Evolutionary conservation across 495 filamentous ascomycete genomes (phyloP).

Genomic region (Annulohypoxylon maeteangense): DNA sequence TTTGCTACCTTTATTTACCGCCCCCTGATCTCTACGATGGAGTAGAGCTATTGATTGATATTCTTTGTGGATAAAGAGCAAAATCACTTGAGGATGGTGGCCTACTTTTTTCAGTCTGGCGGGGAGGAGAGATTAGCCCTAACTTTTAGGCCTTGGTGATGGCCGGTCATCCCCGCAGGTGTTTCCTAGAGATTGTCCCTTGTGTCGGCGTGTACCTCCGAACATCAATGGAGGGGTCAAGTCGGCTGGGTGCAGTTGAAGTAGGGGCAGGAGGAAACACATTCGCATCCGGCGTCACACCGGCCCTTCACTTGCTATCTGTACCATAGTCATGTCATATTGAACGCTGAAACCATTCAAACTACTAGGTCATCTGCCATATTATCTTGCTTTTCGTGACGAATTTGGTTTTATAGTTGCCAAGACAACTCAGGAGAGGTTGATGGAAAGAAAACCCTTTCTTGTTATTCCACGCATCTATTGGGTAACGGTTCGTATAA

Average conservation of each 20-base stretch:
- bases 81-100: conserved; percentile 27
- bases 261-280: conserved; percentile 42
- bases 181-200: conserved; percentile 32
- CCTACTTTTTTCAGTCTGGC: conserved; percentile 30
- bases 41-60: conserved; percentile 41
- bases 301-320: conserved; percentile 48
- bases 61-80: conserved; percentile 46
- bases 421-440: background rate
- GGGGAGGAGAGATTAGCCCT: conserved; percentile 21
- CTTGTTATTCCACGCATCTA: no score
- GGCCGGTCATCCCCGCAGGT: conserved; percentile 31
- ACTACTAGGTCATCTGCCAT: conserved; percentile 19
- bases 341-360: conserved; percentile 50
- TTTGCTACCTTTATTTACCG: conserved; percentile 43
- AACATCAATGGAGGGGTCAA: conserved; percentile 14
- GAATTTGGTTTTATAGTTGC: background rate
- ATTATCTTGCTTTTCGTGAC: background rate
- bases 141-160: conserved; percentile 31
- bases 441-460: no score
- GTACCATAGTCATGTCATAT: conserved; percentile 52
- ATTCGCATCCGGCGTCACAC: conserved; percentile 45
- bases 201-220: conserved; percentile 10
- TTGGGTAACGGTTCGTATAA: no score
- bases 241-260: conserved; percentile 34
- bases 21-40: conserved; percentile 41